These are phyloP conservation scores for Pseudogymnoascus sp. DNA, from an alignment of 2,329 filamentous ascomycete genomes.

Conservation along the genomic window DNA sequence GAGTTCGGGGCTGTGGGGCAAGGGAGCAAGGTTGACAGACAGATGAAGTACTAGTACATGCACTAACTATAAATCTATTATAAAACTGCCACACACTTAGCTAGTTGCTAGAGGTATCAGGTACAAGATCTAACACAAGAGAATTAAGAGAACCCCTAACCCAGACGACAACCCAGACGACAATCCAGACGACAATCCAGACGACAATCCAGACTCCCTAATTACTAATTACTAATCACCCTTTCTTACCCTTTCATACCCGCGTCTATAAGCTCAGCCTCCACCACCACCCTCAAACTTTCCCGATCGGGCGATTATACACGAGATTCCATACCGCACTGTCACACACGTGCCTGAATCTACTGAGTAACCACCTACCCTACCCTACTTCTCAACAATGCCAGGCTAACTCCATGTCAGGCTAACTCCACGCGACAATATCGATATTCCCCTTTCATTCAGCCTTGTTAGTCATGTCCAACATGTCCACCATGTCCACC, in stretches of 20 bases:
- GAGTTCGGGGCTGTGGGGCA: not conserved
- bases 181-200: too few species aligned
- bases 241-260: too few species aligned
- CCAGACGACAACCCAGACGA: too few species aligned
- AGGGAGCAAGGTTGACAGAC: not conserved
- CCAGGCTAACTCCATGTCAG: not conserved
- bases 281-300: not conserved
- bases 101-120: not conserved
- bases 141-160: not conserved
- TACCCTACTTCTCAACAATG: not conserved
- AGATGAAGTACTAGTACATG: not conserved
- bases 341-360: not conserved
- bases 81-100: not conserved
- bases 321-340: not conserved
- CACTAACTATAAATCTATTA: not conserved
- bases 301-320: constrained; percentile 3
- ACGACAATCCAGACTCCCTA: too few species aligned
- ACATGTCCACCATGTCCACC: too few species aligned
- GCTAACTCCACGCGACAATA: not conserved
- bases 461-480: not conserved
- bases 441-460: not conserved
- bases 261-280: not conserved
- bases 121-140: not conserved
- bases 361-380: too few species aligned
- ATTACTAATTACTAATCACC: too few species aligned